Evolutionary conservation across 495 filamentous ascomycete genomes (phyloP).

Genomic region (Podospora conica): DNA sequence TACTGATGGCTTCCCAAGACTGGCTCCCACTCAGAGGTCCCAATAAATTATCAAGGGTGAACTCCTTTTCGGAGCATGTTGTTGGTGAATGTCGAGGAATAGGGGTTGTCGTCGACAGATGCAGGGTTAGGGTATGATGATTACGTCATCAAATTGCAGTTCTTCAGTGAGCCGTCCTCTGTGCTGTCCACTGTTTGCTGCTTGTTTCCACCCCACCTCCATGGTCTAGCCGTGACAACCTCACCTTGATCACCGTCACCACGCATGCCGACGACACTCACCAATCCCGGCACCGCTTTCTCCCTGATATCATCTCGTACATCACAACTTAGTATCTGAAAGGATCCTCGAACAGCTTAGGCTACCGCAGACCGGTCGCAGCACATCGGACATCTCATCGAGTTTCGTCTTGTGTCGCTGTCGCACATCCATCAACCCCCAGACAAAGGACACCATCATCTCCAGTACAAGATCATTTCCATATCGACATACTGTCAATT

Average conservation of each 20-base stretch:
- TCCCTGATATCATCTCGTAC: too few species aligned
- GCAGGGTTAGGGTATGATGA: neutral
- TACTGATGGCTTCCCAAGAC: neutral
- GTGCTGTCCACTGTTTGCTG: neutral
- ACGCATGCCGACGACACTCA: neutral
- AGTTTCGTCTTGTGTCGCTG: neutral
- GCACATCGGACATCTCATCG: neutral
- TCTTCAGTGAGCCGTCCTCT: neutral
- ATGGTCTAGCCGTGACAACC: neutral
- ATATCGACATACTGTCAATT: neutral
- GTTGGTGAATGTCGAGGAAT: neutral
- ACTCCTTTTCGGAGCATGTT: neutral
- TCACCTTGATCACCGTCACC: neutral
- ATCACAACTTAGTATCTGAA: too few species aligned
- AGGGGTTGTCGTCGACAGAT: neutral
- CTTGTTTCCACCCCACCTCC: neutral
- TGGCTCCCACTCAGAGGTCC: neutral
- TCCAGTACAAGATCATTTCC: neutral
- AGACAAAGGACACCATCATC: too few species aligned
- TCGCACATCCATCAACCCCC: neutral
- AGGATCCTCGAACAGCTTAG: neutral
- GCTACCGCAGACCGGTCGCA: neutral
- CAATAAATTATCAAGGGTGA: neutral
- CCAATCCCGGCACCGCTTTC: neutral
- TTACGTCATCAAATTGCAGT: neutral